Conservation (phyloP, 495 filamentous ascomycete species). For the Penicillium canescens region DNA sequence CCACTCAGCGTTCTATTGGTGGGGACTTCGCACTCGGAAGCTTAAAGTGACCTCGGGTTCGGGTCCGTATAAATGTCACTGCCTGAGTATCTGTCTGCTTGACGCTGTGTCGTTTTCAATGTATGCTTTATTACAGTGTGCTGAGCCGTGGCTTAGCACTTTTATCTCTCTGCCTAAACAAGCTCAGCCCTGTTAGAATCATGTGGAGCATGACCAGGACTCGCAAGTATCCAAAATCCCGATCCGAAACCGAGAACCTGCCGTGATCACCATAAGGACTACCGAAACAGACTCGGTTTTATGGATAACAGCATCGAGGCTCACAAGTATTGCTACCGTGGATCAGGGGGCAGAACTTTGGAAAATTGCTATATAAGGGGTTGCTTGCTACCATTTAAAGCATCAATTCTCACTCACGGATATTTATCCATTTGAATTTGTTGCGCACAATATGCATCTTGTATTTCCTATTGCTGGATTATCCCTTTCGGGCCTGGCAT, state of each 20-base stretch:
- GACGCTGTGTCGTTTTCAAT: too few species aligned
- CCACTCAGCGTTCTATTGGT: too few species aligned
- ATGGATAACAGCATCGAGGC: neutral
- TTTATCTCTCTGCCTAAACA: too few species aligned
- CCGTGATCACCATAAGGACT: neutral
- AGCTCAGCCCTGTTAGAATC: too few species aligned
- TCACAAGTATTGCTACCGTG: neutral
- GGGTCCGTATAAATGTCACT: too few species aligned
- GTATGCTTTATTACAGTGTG: too few species aligned
- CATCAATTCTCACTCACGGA: neutral
- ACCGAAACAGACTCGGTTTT: neutral
- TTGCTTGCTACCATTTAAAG: neutral
- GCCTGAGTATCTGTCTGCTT: too few species aligned
- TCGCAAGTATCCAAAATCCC: neutral
- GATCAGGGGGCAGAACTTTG: neutral
- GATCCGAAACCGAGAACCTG: neutral
- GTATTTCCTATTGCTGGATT: constrained; percentile 38
- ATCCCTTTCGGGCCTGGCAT: constrained; percentile 23
- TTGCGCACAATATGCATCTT: neutral
- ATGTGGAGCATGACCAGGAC: too few species aligned
- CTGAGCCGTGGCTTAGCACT: too few species aligned
- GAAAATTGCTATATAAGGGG: neutral
- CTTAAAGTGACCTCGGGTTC: too few species aligned
- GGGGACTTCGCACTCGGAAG: too few species aligned
- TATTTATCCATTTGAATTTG: neutral